These are phyloP conservation scores for Talaromyces sp. DNA, from an alignment of 2,329 filamentous ascomycete genomes.

Conservation along the genomic window DNA sequence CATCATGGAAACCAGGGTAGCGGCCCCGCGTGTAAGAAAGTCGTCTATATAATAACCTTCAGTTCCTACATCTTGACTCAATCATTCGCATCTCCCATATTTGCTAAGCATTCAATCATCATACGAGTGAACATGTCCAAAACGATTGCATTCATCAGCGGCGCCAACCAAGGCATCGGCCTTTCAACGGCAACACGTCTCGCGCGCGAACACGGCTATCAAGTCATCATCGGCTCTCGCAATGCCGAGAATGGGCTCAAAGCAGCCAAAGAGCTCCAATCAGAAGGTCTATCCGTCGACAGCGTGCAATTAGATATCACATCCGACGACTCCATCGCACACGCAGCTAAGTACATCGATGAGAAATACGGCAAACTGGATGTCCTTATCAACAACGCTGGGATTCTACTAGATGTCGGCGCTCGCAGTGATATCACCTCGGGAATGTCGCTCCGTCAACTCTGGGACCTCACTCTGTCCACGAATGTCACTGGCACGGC, in stretches of 20 bases:
- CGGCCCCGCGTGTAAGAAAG: not conserved
- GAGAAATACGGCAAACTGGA: constrained; percentile 22
- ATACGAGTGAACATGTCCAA: constrained; percentile 9
- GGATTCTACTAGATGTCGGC: constrained; percentile 3
- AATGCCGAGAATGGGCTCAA: constrained; percentile 13
- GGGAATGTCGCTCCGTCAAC: constrained; percentile 4
- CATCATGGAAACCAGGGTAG: not conserved
- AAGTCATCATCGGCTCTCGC: constrained; percentile 18
- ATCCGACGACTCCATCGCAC: constrained; percentile 30
- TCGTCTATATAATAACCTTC: not conserved
- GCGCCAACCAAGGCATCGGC: constrained; percentile 19
- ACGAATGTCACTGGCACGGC: constrained; percentile 38
- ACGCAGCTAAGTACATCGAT: constrained; percentile 19
- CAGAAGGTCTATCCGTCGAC: constrained; percentile 8
- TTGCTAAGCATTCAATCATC: not conserved
- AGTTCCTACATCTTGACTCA: too few species aligned
- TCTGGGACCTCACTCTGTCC: constrained; percentile 25
- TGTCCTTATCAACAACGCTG: constrained; percentile 32
- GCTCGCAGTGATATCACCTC: not conserved
- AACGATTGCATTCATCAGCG: constrained; percentile 16
- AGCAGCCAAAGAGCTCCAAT: constrained; percentile 10
- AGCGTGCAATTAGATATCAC: constrained; percentile 28
- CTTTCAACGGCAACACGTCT: constrained; percentile 12
- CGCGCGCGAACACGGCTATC: constrained; percentile 15
- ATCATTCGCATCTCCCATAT: not conserved